Evolutionary conservation across 176 grass and related monocot species (phyloP).

Genomic region (Dendrocalamus sinicus): DNA sequence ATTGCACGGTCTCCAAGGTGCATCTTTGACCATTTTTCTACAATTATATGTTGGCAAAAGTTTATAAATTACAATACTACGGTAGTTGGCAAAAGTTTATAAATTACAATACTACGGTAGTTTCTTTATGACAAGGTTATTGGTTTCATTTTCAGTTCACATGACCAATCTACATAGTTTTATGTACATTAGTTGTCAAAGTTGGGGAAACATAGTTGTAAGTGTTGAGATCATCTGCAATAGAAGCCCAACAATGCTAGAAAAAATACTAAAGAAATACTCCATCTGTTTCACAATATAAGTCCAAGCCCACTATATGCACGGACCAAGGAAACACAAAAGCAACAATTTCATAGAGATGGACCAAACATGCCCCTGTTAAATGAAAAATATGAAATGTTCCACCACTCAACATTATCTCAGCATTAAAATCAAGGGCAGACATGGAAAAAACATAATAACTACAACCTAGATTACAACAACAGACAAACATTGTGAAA

Average conservation of each 20-base stretch:
- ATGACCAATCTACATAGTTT: not conserved
- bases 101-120: too few relatives aligned
- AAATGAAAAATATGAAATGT: not conserved
- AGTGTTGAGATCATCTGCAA: not conserved
- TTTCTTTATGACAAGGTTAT: not conserved
- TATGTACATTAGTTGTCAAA: constrained; percentile 2
- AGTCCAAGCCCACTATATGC: not conserved
- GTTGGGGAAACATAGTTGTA: not conserved
- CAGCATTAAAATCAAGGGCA: not conserved
- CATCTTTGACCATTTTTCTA: not conserved
- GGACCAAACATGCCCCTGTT: not conserved
- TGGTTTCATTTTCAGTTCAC: not conserved
- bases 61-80: too few relatives aligned
- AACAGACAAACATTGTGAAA: not conserved
- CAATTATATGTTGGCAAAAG: not conserved
- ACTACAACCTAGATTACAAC: not conserved
- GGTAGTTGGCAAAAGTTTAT: not conserved
- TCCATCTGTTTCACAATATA: too few relatives aligned
- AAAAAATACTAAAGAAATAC: not conserved
- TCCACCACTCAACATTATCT: not conserved
- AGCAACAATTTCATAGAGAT: not conserved
- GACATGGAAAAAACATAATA: not conserved
- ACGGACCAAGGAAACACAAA: not conserved
- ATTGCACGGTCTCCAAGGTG: not conserved
- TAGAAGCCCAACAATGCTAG: not conserved